Base-by-base conservation (phyloP, 768 basidiomycete species). In the Nidularia pulvinata region DNA sequence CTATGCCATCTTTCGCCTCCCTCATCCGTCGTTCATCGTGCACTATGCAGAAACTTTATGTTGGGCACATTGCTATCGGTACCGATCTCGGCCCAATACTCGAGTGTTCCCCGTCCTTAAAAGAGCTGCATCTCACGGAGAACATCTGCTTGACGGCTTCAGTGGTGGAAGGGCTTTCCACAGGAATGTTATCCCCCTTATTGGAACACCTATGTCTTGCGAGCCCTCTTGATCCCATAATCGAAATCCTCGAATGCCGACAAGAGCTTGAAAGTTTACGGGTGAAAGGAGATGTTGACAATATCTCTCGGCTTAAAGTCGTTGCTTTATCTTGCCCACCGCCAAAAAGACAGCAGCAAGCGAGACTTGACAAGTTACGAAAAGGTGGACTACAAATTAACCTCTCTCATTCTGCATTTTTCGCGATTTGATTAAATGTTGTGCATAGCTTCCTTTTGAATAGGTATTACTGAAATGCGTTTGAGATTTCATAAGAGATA, bases 1-100 rank as follows among this genome's bases (percentile, higher is more conserved):
- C 36, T 30, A 30, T 46, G 44, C 9, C 33, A 32, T 36, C 50
- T 43, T 33, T 53, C 46, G n/a, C 35, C 16, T 50, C 49, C 10
- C 52, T 57, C 25, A 50, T 57, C 13, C 13, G 7, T 2, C 52
- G 56, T 10, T 53, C 52, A 9, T 45, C n/a, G 9, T 57, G 56
- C 47, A 34, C 52, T 14, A 49, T 57, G 36, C 46, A 54, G 16
- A 39, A 37, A 11, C 33, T 57, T 1, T 39, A 53, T 46, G 46
- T 57, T 19, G 52, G 52, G 6, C 48, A 51, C 10, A 57, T 50
- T 33, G 33, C 56, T 10, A 51, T 50, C 14, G 56, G 53, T 5
- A 33, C 50, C 11, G 52, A 54, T 33, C 25, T 57, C 5, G 51
- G 22, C 7, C 33, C 33, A 19, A n/a, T 57, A 11, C 35, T 57